These are phyloP conservation scores for Cytospora piceae DNA, from an alignment of 2,329 filamentous ascomycete species.

Conservation along the genomic window DNA sequence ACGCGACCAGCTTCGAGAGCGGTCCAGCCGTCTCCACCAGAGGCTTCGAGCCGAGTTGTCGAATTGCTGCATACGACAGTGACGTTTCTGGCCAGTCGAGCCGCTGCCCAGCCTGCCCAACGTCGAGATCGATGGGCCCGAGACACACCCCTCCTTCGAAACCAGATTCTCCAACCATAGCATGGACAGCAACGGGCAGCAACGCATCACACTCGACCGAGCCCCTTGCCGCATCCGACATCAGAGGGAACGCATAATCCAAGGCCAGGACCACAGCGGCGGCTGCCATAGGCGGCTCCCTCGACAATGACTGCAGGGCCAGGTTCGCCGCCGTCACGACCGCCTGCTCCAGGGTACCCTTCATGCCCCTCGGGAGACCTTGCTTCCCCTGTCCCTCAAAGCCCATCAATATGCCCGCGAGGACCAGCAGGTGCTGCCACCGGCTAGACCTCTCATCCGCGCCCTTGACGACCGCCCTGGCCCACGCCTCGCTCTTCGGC, in stretches of 20 bases:
- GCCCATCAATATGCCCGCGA: conserved; percentile 78
- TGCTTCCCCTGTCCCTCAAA: conserved; percentile 68
- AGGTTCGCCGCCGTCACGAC: conserved; percentile 77
- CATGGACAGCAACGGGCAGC: conserved; percentile 69
- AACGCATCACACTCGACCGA: conserved; percentile 70
- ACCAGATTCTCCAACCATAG: conserved; percentile 72
- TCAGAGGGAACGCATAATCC: conserved; percentile 74
- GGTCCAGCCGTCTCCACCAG: conserved; percentile 70
- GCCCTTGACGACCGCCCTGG: conserved; percentile 59
- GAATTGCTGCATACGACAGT: conserved; percentile 62
- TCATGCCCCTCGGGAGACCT: conserved; percentile 65
- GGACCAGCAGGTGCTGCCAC: conserved; percentile 84
- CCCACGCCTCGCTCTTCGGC: conserved; percentile 57
- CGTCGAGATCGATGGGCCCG: conserved; percentile 68
- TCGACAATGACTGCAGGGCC: conserved; percentile 58
- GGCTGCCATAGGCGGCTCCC: conserved; percentile 45
- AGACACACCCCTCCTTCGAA: conserved; percentile 79
- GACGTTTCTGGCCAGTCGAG: conserved; percentile 69
- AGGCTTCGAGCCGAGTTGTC: conserved; percentile 62
- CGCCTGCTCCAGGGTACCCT: conserved; percentile 70
- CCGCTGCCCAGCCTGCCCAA: conserved; percentile 57
- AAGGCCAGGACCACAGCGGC: conserved; percentile 70
- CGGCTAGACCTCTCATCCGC: conserved; percentile 63
- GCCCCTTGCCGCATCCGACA: conserved; percentile 63
- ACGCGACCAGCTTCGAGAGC: conserved; percentile 66